These are phyloP conservation scores for Colletotrichum tofieldiae DNA, from an alignment of 2,329 filamentous ascomycete species.

Conservation along the genomic window DNA sequence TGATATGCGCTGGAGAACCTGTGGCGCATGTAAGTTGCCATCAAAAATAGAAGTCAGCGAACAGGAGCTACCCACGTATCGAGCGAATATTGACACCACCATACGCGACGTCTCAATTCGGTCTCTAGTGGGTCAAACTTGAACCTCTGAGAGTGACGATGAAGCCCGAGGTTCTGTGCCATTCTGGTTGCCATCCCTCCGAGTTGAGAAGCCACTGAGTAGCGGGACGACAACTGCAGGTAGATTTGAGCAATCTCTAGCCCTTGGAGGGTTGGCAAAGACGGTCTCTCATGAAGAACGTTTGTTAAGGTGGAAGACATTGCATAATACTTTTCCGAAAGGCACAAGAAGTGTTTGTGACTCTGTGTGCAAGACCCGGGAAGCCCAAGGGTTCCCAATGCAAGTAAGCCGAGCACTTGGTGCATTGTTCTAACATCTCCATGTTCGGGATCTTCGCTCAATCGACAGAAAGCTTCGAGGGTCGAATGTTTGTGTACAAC, in stretches of 20 bases:
- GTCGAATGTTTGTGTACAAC: conserved; percentile 45
- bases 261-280: conserved; percentile 45
- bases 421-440: conserved; percentile 35
- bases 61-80: conserved; percentile 44
- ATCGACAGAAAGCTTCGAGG: conserved; percentile 31
- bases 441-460: conserved; percentile 15
- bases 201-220: conserved; percentile 45
- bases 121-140: conserved; percentile 49
- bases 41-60: not conserved
- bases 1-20: conserved; percentile 48
- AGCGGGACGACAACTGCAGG: conserved; percentile 46
- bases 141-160: conserved; percentile 48
- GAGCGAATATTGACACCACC: conserved; percentile 49
- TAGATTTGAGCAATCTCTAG: conserved; percentile 47
- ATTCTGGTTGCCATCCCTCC: conserved; percentile 47
- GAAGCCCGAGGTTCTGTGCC: conserved; percentile 47
- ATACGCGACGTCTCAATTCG: conserved; percentile 46
- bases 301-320: conserved; percentile 43
- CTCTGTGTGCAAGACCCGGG: conserved; percentile 24
- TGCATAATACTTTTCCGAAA: conserved; percentile 45
- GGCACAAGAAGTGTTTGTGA: conserved; percentile 46
- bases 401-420: conserved; percentile 44
- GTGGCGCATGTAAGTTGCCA: not conserved
- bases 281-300: conserved; percentile 42
- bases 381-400: conserved; percentile 44